Evolutionary conservation across 106 monocot species (phyloP).

Genomic region (Triglochin maritima): DNA sequence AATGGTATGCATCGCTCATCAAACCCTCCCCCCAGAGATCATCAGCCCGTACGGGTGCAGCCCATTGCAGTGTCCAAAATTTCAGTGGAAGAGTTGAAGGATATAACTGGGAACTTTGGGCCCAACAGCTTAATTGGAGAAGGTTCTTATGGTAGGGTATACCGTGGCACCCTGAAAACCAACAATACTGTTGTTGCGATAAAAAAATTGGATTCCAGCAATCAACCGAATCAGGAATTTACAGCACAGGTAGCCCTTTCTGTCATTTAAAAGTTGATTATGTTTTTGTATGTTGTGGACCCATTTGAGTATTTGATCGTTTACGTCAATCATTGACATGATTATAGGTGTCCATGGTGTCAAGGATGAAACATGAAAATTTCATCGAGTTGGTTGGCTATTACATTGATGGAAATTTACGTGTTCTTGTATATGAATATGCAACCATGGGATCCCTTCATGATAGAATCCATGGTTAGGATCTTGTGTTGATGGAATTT

Average conservation of each 20-base stretch:
- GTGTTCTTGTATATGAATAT: slow-evolving; percentile 31
- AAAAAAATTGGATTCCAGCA: slow-evolving; percentile 23
- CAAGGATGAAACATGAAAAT: slow-evolving; percentile 34
- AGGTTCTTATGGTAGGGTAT: slow-evolving; percentile 20
- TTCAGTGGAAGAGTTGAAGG: slow-evolving; percentile 14
- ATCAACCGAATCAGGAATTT: slow-evolving; percentile 20
- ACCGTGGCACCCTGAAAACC: slow-evolving; percentile 10
- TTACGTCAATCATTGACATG: neutral
- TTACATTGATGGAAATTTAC: slow-evolving; percentile 21
- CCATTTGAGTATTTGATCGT: neutral
- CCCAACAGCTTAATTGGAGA: slow-evolving; percentile 13
- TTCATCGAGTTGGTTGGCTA: slow-evolving; percentile 27
- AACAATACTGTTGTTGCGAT: slow-evolving; percentile 7
- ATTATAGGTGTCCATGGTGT: slow-evolving; percentile 31
- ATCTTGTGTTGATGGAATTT: neutral
- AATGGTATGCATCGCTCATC: slow-evolving; percentile 3
- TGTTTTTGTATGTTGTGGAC: neutral
- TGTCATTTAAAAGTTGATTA: neutral
- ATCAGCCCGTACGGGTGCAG: neutral
- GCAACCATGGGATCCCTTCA: slow-evolving; percentile 33
- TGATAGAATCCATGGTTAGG: slow-evolving; percentile 32
- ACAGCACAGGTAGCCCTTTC: slow-evolving; percentile 6
- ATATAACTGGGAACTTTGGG: slow-evolving; percentile 21
- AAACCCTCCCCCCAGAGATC: slow-evolving; percentile 3
- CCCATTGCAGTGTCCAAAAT: slow-evolving; percentile 13